Evolutionary conservation across 1,284 basidiomycete species (phyloP), one percentile per base, ranked within the genome.

Genomic region (Vanrija sp.): DNA sequence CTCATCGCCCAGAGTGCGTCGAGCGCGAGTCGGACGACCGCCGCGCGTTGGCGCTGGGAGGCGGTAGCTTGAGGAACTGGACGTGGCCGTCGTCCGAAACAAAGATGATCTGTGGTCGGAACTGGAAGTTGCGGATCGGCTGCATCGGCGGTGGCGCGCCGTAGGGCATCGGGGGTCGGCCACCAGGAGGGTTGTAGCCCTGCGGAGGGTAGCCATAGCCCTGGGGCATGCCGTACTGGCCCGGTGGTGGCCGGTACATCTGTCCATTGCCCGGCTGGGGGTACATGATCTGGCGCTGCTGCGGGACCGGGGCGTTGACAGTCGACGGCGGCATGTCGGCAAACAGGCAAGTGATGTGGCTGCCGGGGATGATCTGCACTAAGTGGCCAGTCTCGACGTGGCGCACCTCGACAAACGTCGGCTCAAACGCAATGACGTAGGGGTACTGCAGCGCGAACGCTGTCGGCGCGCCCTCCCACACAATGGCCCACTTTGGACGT

Each of bases 401-500:
- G 41, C 94, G 86, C 46, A 99, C 88, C 75, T 99, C 96, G 67
- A 98, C 87, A 69, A 99, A 98, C 2, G 86, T 88, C 10, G 93
- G 88, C 71, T 98, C 96, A 67, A 99, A 97, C 0, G 95, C 96
- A 41, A 99, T 81, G 27, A 98, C 90, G 73, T 94, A 98, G 0
- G 96, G 95, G 75, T 95, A 95, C 71, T 95, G 89, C 23, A 98
- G 82, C 2, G 96, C 95, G 69, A 99, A 98, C 23, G 88, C 86
- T 2, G 89, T 89, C 1, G 96, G 96, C 42, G 82, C 82, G 4
- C 96, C 96, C 76, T 98, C 94, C 96, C 96, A 99, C 65, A 91
- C 83, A 22, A 98, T 88, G 80, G 95, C 90, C 82, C 96, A 98
- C 57, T 90, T 86, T 62, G 84, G 86, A 51, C 91, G 81, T 44